Evolutionary conservation across 2,329 filamentous ascomycete species (phyloP).

Genomic region (Neoscytalidium dimidiatum): DNA sequence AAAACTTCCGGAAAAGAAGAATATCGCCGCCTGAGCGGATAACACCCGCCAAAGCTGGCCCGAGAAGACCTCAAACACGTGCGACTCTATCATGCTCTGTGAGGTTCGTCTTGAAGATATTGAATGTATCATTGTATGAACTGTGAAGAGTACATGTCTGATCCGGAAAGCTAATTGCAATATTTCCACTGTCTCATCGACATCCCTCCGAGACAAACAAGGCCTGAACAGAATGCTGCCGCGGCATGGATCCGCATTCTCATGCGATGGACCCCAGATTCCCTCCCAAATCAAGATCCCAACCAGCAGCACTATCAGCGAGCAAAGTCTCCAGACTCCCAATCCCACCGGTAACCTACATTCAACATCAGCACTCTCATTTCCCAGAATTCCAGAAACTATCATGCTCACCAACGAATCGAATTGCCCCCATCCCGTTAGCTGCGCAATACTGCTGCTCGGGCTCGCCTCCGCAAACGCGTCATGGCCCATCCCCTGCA

Average conservation of each 20-base stretch:
- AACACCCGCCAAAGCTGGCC: not conserved
- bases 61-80: no score
- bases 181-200: no score
- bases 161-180: no score
- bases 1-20: not conserved
- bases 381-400: not conserved
- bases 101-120: no score
- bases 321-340: slow-evolving; percentile 10
- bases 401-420: slow-evolving; percentile 38
- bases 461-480: not conserved
- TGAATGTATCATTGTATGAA: no score
- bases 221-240: no score
- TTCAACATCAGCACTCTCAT: not conserved
- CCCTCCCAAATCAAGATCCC: not conserved
- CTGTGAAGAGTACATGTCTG: no score
- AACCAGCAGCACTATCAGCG: not conserved
- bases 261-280: not conserved
- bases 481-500: not conserved
- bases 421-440: slow-evolving; percentile 41
- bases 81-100: no score
- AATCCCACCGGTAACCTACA: slow-evolving; percentile 1
- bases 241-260: no score
- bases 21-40: not conserved
- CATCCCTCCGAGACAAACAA: not conserved
- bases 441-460: slow-evolving; percentile 34